phyloP scores from a whole-genome alignment of 805 yeast genomes.

The Groenewaldozyma salmanticensis region DNA sequence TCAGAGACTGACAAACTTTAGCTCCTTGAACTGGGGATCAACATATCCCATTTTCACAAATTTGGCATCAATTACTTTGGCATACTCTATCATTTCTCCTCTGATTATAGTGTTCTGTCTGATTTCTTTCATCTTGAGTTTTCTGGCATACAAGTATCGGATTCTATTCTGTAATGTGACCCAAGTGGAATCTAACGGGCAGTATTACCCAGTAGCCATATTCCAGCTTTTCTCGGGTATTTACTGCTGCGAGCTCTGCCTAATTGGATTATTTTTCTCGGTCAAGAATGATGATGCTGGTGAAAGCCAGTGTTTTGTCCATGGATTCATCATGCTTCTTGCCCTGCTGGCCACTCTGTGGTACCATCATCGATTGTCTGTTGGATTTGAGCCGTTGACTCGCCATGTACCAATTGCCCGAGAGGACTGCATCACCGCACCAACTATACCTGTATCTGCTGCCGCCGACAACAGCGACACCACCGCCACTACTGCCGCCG shows the following conservation, averaged over 20 bases:
- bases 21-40: constrained; percentile 65
- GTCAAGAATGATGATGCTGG: constrained; percentile 44
- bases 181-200: constrained; percentile 37
- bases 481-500: not conserved
- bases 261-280: constrained; percentile 65
- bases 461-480: not conserved
- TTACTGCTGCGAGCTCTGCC: constrained; percentile 68
- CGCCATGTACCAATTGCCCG: constrained; percentile 30
- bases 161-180: constrained; percentile 41
- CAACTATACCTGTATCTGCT: not conserved
- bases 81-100: constrained; percentile 75
- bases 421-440: not conserved
- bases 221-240: constrained; percentile 72
- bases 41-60: constrained; percentile 69
- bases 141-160: constrained; percentile 61
- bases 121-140: constrained; percentile 46
- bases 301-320: constrained; percentile 35
- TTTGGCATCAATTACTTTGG: constrained; percentile 66
- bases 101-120: constrained; percentile 53
- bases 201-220: constrained; percentile 62
- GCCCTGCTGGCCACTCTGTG: constrained; percentile 45
- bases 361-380: constrained; percentile 45
- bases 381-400: constrained; percentile 30
- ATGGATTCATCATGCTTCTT: constrained; percentile 43
- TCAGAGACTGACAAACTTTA: constrained; percentile 34